Evolutionary conservation across 108 stramenopile species (phyloP), one percentile per base, ranked within the genome.

Genomic region (Chaetoceros tenuissimus): DNA sequence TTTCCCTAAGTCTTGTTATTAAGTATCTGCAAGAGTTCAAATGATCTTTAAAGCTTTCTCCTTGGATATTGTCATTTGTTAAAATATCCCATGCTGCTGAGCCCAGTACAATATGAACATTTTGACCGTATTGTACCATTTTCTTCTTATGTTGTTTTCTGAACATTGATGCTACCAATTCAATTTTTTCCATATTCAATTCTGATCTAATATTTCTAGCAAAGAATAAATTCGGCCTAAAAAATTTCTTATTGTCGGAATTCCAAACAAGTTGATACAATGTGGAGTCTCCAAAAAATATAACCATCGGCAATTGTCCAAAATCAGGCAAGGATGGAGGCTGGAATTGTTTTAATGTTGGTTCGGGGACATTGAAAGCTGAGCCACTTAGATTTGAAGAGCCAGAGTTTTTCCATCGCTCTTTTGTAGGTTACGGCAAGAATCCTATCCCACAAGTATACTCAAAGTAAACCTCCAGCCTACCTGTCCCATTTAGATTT

Each of bases 401-500:
- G 3, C 68, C 68, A 1, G 50, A 40, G 21, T 31, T 28, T 3
- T 34, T 44, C 68, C 68, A 62, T 1, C 3, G 0, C 16, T 26
- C 47, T 31, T 62, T 62, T 3, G 17, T 28, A 25, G 57, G 59
- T 0, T 45, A 55, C 2, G 24, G 20, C 52, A 30, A 18, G 7
- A 18, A 21, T 10, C 53, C 63, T n/a, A 65, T 65, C 3, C 46
- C 51, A 55, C 69, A 65, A 28, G 69, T 64, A 30, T 64, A 71
- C 29, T 60, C 55, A 55, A 71, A 60, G 30, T 60, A 28, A 3
- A 71, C 28, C 1, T 45, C 3, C 1, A 62, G 8, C 3, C 19
- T 55, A 26, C 57, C 59, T 48, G 0, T 44, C 1, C 40, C 31
- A 17, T 22, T 48, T 20, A 5, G 3, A 16, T 22, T 16, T 24